A percentile compares a stretch with the other conserved stretches of the same genome.
These are phyloP conservation scores for Penicillium bialowiezense DNA, from an alignment of 495 filamentous ascomycete genomes.

Conservation along the genomic window DNA sequence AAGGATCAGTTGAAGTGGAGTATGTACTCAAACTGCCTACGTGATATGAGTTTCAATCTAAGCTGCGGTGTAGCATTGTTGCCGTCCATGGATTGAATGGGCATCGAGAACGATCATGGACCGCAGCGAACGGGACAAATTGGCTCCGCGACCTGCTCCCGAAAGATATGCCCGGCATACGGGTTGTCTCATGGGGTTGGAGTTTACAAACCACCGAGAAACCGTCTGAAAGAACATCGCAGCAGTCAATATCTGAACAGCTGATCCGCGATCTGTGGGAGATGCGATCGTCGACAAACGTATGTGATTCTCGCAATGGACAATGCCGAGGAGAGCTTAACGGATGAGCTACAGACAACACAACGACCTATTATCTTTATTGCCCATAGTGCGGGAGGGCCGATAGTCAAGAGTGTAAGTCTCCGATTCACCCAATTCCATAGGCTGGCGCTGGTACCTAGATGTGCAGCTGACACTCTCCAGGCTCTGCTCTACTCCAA, in stretches of 20 bases:
- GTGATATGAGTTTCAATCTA: not conserved
- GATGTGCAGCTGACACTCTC: not conserved
- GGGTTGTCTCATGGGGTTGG: conserved; percentile 52
- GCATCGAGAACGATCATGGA: conserved; percentile 34
- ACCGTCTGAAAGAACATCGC: conserved; percentile 14
- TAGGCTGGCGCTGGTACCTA: no score
- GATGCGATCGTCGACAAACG: conserved; percentile 18
- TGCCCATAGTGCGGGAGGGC: conserved; percentile 33
- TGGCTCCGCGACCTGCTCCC: conserved; percentile 52
- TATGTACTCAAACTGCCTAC: not conserved
- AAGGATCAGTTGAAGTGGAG: not conserved
- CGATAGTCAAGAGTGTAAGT: conserved; percentile 29
- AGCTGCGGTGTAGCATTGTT: conserved; percentile 12
- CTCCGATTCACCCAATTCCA: no score
- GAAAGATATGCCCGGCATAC: conserved; percentile 37
- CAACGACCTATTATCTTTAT: conserved; percentile 33
- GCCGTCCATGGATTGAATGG: conserved; percentile 31
- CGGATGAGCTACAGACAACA: conserved; percentile 7
- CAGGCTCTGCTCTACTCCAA: conserved; percentile 20
- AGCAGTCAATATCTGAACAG: conserved; percentile 25
- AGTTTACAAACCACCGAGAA: conserved; percentile 22
- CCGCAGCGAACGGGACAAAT: conserved; percentile 31
- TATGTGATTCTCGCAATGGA: no score
- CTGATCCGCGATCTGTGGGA: conserved; percentile 30
- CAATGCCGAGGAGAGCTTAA: no score